phyloP scores from a whole-genome alignment of 83 land plant species.

The Thuja plicata region DNA sequence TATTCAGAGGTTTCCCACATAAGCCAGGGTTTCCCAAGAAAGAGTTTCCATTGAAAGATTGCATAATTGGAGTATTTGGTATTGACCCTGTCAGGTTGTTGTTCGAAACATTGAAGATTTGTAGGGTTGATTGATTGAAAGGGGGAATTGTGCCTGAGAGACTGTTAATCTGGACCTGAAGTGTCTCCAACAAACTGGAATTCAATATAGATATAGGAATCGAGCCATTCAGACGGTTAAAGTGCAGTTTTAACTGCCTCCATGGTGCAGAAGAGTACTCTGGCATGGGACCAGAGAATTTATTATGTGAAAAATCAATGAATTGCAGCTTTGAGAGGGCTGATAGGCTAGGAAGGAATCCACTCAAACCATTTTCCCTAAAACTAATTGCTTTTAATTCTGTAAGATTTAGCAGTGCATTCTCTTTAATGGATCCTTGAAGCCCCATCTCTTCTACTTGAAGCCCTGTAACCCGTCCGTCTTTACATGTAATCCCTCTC shows the following conservation, averaged over 20 bases:
- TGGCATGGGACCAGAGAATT: conserved; percentile 30
- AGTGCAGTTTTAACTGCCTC: conserved; percentile 28
- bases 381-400: conserved; percentile 30
- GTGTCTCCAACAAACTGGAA: not conserved
- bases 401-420: conserved; percentile 19
- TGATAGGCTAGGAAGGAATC: conserved; percentile 31
- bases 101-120: conserved; percentile 46
- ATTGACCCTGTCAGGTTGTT: conserved; percentile 46
- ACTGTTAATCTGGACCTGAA: conserved; percentile 8
- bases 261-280: conserved; percentile 10
- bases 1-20: conserved; percentile 38
- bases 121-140: conserved; percentile 21
- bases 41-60: conserved; percentile 26
- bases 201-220: conserved; percentile 21
- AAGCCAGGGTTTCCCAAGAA: conserved; percentile 30
- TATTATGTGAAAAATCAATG: conserved; percentile 23
- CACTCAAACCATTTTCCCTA: conserved; percentile 26
- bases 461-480: conserved; percentile 23
- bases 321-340: conserved; percentile 13
- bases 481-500: conserved; percentile 31
- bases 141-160: conserved; percentile 28
- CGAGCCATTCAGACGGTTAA: conserved; percentile 35
- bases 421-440: conserved; percentile 29
- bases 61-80: conserved; percentile 31
- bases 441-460: conserved; percentile 27